Percentiles rank a stretch among this genome's conserved stretches.
Conservation (phyloP, 495 filamentous ascomycete genomes). For the Aspergillus biplanus region DNA sequence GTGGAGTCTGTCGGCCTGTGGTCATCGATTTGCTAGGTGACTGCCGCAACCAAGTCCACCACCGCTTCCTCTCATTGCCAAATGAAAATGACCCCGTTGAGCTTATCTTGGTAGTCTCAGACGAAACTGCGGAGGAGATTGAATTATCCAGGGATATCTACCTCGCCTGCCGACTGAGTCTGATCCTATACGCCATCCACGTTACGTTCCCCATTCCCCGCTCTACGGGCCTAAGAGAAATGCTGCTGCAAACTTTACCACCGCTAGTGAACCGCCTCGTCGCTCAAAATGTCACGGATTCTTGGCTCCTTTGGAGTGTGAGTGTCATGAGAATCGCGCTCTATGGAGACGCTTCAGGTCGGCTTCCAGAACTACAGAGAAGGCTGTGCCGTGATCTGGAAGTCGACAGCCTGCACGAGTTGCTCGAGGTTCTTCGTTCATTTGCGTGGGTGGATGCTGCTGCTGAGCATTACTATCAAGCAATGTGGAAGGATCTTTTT, state of each 20-base stretch:
- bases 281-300: background rate
- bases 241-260: background rate
- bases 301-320: slow-evolving; percentile 11
- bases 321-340: background rate
- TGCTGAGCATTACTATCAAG: background rate
- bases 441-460: slow-evolving; percentile 2
- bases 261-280: too few relatives aligned
- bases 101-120: background rate
- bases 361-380: background rate
- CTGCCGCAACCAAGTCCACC: slow-evolving; percentile 1
- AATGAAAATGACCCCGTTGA: background rate
- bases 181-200: background rate
- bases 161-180: background rate
- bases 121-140: background rate
- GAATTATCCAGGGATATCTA: background rate
- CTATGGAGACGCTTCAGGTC: background rate
- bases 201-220: background rate
- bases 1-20: background rate
- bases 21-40: background rate
- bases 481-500: background rate
- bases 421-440: background rate
- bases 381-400: background rate
- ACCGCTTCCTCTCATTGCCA: background rate
- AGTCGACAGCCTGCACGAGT: background rate
- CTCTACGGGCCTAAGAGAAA: background rate